A percentile compares a stretch with the other conserved stretches of the same genome.
phyloP scores from a whole-genome alignment of 2,329 filamentous ascomycete species.

The Massarina eburnea region DNA sequence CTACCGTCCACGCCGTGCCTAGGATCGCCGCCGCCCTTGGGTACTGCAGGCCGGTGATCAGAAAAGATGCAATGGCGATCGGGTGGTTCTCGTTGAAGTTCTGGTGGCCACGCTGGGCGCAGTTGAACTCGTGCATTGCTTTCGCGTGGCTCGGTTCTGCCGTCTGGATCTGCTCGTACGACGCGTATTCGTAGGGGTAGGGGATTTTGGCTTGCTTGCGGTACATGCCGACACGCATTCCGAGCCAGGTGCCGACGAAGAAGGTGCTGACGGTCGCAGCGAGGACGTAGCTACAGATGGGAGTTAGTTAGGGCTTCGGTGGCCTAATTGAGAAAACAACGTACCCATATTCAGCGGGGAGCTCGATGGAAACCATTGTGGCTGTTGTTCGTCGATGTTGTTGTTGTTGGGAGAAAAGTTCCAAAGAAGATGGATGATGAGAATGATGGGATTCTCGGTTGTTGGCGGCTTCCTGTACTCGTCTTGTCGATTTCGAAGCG shows the following conservation, averaged over 20 bases:
- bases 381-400: background rate
- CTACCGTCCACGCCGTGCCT: conserved; percentile 54
- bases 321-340: conserved; percentile 11
- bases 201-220: conserved; percentile 57
- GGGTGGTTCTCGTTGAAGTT: conserved; percentile 63
- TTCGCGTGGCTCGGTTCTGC: conserved; percentile 44
- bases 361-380: conserved; percentile 27
- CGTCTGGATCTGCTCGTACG: conserved; percentile 53
- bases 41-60: conserved; percentile 58
- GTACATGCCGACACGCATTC: conserved; percentile 46
- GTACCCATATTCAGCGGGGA: conserved; percentile 36
- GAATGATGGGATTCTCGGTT: background rate
- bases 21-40: conserved; percentile 51
- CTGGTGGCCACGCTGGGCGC: conserved; percentile 49
- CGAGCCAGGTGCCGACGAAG: conserved; percentile 57
- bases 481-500: background rate
- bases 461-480: background rate
- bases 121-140: conserved; percentile 51
- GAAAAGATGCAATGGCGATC: conserved; percentile 52
- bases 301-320: conserved; percentile 8
- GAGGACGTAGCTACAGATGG: conserved; percentile 54
- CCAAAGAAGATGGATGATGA: background rate
- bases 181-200: conserved; percentile 63
- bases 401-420: background rate
- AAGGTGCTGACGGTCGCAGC: conserved; percentile 57